Evolutionary conservation across 805 yeast genomes (phyloP).

Genomic region (Wickerhamia fluorescens): DNA sequence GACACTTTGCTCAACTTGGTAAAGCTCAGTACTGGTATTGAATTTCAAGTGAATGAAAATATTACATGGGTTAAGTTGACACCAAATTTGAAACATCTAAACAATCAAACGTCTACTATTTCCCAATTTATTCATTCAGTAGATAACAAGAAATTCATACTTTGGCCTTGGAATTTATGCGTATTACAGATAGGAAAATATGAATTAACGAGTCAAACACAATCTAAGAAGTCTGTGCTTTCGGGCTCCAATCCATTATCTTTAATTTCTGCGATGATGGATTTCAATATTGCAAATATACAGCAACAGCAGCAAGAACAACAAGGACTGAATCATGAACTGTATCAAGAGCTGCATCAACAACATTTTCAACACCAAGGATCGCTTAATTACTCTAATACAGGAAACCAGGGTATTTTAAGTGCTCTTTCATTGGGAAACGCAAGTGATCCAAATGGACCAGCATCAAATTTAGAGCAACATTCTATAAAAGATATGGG

Average conservation of each 20-base stretch:
- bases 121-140: slow-evolving; percentile 50
- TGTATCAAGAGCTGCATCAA: no score
- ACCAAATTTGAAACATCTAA: slow-evolving; percentile 62
- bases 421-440: slow-evolving; percentile 8
- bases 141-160: slow-evolving; percentile 46
- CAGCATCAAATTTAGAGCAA: slow-evolving; percentile 7
- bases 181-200: slow-evolving; percentile 44
- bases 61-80: slow-evolving; percentile 58
- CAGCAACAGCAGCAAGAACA: no score
- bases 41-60: slow-evolving; percentile 11
- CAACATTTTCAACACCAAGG: no score
- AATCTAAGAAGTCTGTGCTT: neutral
- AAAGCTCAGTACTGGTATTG: slow-evolving; percentile 29
- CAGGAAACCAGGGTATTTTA: slow-evolving; percentile 9
- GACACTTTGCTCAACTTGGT: slow-evolving; percentile 25
- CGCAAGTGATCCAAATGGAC: slow-evolving; percentile 7
- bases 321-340: no score
- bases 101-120: slow-evolving; percentile 59
- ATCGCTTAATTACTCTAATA: no score
- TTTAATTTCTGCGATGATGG: slow-evolving; percentile 30
- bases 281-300: slow-evolving; percentile 20
- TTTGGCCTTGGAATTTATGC: slow-evolving; percentile 72
- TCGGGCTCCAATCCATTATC: slow-evolving; percentile 26
- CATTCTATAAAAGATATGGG: slow-evolving; percentile 10
- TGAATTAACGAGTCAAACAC: slow-evolving; percentile 7